A percentile compares a stretch with the other conserved stretches of the same genome.
phyloP scores from a whole-genome alignment of 768 basidiomycete genomes.

The Suillus variegatus region DNA sequence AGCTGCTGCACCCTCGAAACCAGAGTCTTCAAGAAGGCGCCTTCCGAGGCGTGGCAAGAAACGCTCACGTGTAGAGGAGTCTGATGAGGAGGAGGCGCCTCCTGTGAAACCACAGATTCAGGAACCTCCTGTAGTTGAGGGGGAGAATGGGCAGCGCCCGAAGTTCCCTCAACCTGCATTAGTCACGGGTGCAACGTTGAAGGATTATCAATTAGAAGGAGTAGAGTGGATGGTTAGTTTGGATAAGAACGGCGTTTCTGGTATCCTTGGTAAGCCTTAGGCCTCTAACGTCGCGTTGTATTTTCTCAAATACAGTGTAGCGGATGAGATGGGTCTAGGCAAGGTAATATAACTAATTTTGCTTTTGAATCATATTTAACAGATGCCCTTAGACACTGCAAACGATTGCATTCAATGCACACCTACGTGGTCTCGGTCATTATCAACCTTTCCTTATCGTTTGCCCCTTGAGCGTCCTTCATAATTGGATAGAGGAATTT shows the following conservation, averaged over 20 bases:
- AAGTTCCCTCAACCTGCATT: slow-evolving; percentile 73
- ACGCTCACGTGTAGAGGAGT: slow-evolving; percentile 14
- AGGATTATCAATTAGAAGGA: slow-evolving; percentile 91
- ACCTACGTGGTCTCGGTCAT: slow-evolving; percentile 74
- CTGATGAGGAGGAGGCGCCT: slow-evolving; percentile 24
- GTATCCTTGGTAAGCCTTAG: slow-evolving; percentile 63
- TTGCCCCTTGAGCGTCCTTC: slow-evolving; percentile 89
- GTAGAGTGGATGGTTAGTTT: slow-evolving; percentile 94
- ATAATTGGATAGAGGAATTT: slow-evolving; percentile 91
- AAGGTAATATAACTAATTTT: slow-evolving; percentile 50
- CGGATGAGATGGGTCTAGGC: slow-evolving; percentile 95
- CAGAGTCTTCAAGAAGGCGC: slow-evolving; percentile 13
- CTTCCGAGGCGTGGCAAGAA: slow-evolving; percentile 8
- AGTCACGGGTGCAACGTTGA: slow-evolving; percentile 83
- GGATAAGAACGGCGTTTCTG: slow-evolving; percentile 82
- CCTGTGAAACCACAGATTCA: neutral
- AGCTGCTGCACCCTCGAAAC: slow-evolving; percentile 11
- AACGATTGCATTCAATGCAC: slow-evolving; percentile 91
- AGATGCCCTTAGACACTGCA: slow-evolving; percentile 73
- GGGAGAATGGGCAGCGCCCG: slow-evolving; percentile 17
- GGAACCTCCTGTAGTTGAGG: neutral
- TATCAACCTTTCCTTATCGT: slow-evolving; percentile 83
- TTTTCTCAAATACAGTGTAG: slow-evolving; percentile 35
- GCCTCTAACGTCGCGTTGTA: slow-evolving; percentile 19
- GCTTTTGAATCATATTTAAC: slow-evolving; percentile 11